A percentile compares a stretch with the other conserved stretches of the same genome.
phyloP scores from a whole-genome alignment of 306 rosid species.

The Begonia loranthoides region DNA sequence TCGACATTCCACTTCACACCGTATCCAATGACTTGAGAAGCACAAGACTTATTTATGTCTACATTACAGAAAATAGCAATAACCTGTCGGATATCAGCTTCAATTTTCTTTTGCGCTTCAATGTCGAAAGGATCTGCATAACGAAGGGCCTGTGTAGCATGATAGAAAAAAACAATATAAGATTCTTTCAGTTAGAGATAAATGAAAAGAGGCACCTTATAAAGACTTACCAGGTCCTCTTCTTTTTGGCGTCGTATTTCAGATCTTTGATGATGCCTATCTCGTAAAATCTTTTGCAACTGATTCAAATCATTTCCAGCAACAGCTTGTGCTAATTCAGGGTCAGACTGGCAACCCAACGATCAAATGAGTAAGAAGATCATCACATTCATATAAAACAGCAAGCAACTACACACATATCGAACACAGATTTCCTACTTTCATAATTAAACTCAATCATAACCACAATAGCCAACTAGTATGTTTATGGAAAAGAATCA shows the following conservation, averaged over 20 bases:
- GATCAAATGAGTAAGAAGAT: conserved; percentile 4
- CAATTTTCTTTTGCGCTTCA: conserved; percentile 95
- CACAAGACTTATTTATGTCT: conserved; percentile 1
- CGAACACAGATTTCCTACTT: no score
- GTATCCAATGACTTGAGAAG: neutral
- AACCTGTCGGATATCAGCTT: conserved; percentile 96
- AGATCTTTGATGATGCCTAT: conserved; percentile 45
- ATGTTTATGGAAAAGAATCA: no score
- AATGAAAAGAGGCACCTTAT: neutral
- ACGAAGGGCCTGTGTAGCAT: conserved; percentile 61
- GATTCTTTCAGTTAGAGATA: neutral
- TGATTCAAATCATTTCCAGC: conserved; percentile 61
- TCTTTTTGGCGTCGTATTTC: conserved; percentile 51
- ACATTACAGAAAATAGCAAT: conserved; percentile 5
- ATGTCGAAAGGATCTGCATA: conserved; percentile 95
- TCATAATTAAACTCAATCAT: no score
- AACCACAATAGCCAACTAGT: no score
- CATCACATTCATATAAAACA: neutral
- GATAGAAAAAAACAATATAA: conserved; percentile 5
- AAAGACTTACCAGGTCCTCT: conserved; percentile 69
- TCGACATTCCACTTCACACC: conserved; percentile 1
- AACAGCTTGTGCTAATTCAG: conserved; percentile 83
- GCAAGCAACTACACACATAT: no score
- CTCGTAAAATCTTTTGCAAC: conserved; percentile 60
- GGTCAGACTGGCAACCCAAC: conserved; percentile 46